Evolutionary conservation across 768 basidiomycete species (phyloP), one percentile per base, ranked within the genome.

Genomic region (Rubroboletus satanas): DNA sequence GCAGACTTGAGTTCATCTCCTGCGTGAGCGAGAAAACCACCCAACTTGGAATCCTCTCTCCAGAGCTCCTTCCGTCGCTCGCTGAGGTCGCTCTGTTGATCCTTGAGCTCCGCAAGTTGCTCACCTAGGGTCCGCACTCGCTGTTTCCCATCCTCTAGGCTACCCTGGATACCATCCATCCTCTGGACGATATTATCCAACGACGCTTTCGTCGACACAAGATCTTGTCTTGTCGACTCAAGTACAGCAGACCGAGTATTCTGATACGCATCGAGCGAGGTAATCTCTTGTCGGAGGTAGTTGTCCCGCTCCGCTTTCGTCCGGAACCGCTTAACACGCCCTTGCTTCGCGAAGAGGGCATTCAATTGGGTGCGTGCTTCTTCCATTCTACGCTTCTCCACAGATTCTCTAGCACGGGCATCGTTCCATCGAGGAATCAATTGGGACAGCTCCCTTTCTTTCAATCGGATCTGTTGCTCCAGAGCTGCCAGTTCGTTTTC

Each of bases 41-140:
- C 84, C 41, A 97, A 73, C 69, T 91, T 96, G 0, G 91, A 87
- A 57, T 98, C 96, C 70, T 96, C 93, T 62, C 95, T 79, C 96
- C 97, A 98, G 32, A 93, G 69, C 49, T 96, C 93, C 78, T 96
- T 97, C 62, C 93, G 75, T 69, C 83, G 80, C 72, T 98, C 96
- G 42, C 74, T 79, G 66, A 88, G 72, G 48, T 83, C 86, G 26
- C 77, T 78, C 59, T 87, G 80, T 64, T 88, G 75, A 52, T 88
- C 85, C 69, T 85, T 90, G 46, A 91, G 68, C 53, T 67, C 66
- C 0, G 72, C 71, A 17, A 86, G 71, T 59, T 89, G 82, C 43
- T 89, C 88, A 5, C 71, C 73, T 17, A 92, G 64, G n/a, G 81
- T 79, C 60, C 77, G 78, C 52, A 80, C 76, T 44, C 79, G 74